Percentiles rank a stretch among this genome's conserved stretches.
phyloP scores from a whole-genome alignment of 108 stramenopile species.

The Skeletonema marinoi region DNA sequence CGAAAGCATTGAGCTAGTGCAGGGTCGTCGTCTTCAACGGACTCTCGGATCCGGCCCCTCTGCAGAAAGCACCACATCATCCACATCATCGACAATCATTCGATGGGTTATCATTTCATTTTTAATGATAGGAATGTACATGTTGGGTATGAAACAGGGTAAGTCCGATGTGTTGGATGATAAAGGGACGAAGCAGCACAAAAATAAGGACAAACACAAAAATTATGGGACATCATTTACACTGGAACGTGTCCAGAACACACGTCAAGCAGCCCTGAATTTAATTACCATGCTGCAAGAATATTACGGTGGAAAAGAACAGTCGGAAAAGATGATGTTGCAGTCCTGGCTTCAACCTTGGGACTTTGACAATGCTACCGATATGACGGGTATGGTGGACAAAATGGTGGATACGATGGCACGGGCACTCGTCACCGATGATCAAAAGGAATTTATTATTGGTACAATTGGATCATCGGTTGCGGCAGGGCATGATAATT shows the following conservation, averaged over 20 bases:
- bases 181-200: not conserved
- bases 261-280: conserved; percentile 18
- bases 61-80: not conserved
- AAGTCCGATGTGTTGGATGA: not conserved
- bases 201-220: not conserved
- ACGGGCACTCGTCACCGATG: conserved; percentile 43
- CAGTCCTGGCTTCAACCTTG: conserved; percentile 30
- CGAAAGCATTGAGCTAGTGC: not conserved
- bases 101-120: conserved; percentile 1
- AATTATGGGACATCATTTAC: conserved; percentile 10
- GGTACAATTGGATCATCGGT: conserved; percentile 50
- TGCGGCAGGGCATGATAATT: conserved; percentile 56
- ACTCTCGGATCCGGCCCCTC: not conserved
- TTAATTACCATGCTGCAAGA: conserved; percentile 28
- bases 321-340: conserved; percentile 35
- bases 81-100: not conserved
- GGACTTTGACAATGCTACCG: conserved; percentile 25
- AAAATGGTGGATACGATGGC: conserved; percentile 32
- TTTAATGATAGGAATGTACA: conserved; percentile 8
- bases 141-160: conserved; percentile 19
- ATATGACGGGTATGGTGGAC: not conserved
- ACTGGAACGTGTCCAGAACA: conserved; percentile 18
- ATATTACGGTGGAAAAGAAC: conserved; percentile 33
- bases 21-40: not conserved
- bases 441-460: conserved; percentile 49